A percentile compares a stretch with the other conserved stretches of the same genome.
phyloP scores from a whole-genome alignment of 164 flowering plant species.

The Berberis vulgaris region DNA sequence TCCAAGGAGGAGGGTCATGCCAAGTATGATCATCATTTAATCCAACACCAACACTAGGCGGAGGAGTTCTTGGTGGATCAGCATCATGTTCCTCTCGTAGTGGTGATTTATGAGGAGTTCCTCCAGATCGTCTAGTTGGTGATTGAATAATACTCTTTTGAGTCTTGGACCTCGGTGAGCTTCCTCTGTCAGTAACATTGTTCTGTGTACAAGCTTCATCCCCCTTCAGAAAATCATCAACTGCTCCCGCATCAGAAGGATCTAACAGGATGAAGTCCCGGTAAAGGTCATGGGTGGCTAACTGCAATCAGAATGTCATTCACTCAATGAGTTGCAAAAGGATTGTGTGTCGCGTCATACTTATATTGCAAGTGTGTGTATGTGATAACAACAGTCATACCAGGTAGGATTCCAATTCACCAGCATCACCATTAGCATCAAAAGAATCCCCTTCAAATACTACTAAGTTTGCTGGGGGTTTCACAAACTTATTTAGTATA shows the following conservation, averaged over 20 bases:
- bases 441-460: conserved; percentile 96
- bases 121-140: conserved; percentile 50
- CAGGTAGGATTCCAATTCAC: conserved; percentile 88
- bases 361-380: background rate
- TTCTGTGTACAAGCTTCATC: conserved; percentile 23
- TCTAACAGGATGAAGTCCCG: conserved; percentile 84
- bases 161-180: conserved; percentile 35
- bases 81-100: conserved; percentile 27
- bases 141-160: conserved; percentile 48
- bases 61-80: conserved; percentile 25
- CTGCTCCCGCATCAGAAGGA: conserved; percentile 63
- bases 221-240: conserved; percentile 43
- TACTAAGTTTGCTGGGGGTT: conserved; percentile 86
- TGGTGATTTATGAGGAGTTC: conserved; percentile 38
- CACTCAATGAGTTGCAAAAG: background rate
- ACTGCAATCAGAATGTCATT: conserved; percentile 38
- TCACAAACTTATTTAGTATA: conserved; percentile 39
- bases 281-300: conserved; percentile 66
- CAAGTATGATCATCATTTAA: conserved; percentile 21
- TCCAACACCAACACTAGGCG: conserved; percentile 13
- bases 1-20: conserved; percentile 22
- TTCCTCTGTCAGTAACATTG: conserved; percentile 20
- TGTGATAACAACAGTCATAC: conserved; percentile 24
- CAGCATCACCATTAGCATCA: conserved; percentile 61
- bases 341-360: background rate